These are phyloP conservation scores for Lepidium didymum DNA, from an alignment of 345 rosid genomes.

Conservation along the genomic window DNA sequence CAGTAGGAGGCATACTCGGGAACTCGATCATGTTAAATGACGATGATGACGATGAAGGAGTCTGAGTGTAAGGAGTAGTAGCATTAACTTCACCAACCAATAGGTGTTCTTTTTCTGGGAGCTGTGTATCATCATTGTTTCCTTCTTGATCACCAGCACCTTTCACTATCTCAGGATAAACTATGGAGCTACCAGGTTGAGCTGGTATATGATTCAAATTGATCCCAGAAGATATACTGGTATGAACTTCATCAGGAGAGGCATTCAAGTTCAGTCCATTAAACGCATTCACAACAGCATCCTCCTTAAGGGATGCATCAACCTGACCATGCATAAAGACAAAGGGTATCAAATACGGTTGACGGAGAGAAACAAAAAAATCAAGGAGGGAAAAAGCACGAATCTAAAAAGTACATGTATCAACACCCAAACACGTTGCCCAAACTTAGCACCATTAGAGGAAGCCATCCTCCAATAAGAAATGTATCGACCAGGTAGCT, in stretches of 20 bases:
- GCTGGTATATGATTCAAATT: slow-evolving; percentile 8
- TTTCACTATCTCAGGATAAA: neutral
- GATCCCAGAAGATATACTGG: slow-evolving; percentile 24
- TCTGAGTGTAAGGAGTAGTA: slow-evolving; percentile 9
- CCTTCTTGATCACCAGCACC: neutral
- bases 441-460: slow-evolving; percentile 61
- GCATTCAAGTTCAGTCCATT: slow-evolving; percentile 63
- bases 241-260: slow-evolving; percentile 35
- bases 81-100: slow-evolving; percentile 30
- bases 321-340: slow-evolving; percentile 37
- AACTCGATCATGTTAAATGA: slow-evolving; percentile 46
- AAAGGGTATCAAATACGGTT: neutral
- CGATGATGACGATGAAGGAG: slow-evolving; percentile 18
- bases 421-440: slow-evolving; percentile 93
- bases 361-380: neutral
- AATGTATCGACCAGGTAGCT: slow-evolving; percentile 63
- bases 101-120: slow-evolving; percentile 33
- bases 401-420: slow-evolving; percentile 45
- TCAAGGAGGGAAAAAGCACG: neutral
- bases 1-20: slow-evolving; percentile 22
- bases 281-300: slow-evolving; percentile 16
- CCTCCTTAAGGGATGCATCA: slow-evolving; percentile 43
- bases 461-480: slow-evolving; percentile 92
- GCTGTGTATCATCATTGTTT: slow-evolving; percentile 35
- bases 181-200: slow-evolving; percentile 15